phyloP scores from a whole-genome alignment of 1,284 basidiomycete species.

The Vanrija pseudolonga region DNA sequence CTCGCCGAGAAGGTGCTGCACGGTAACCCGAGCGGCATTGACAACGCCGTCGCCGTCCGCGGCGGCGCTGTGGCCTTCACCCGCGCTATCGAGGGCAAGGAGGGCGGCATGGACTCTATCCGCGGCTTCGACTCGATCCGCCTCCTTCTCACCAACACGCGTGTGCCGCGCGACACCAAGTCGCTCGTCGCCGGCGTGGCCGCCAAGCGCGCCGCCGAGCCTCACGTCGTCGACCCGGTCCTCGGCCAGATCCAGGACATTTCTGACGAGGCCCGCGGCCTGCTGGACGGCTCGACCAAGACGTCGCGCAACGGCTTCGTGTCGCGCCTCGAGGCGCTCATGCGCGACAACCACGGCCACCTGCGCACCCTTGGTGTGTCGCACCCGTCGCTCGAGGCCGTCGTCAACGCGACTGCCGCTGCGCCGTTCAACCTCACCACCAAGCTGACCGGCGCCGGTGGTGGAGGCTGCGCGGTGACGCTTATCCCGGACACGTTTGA shows the following conservation, averaged over 20 bases:
- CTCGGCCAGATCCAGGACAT: conserved; percentile 75
- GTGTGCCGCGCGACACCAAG: conserved; percentile 90
- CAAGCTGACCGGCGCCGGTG: conserved; percentile 99
- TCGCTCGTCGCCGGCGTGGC: conserved; percentile 81
- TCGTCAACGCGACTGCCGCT: conserved; percentile 65
- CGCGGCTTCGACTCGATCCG: conserved; percentile 73
- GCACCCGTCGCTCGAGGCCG: conserved; percentile 80
- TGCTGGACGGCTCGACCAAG: conserved; percentile 60
- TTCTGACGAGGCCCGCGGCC: conserved; percentile 69
- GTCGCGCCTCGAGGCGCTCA: conserved; percentile 54
- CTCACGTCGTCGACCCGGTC: conserved; percentile 68
- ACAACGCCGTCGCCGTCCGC: conserved; percentile 90
- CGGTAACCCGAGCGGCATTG: conserved; percentile 95
- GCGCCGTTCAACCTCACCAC: conserved; percentile 72
- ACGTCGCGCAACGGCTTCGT: conserved; percentile 60
- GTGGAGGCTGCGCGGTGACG: conserved; percentile 95
- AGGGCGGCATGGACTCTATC: conserved; percentile 77
- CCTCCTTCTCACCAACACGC: conserved; percentile 90
- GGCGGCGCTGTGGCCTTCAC: conserved; percentile 93
- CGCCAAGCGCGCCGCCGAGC: conserved; percentile 58
- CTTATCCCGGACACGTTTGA: conserved; percentile 84
- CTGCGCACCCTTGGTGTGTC: conserved; percentile 89
- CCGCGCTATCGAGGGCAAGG: conserved; percentile 69
- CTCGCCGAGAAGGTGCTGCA: conserved; percentile 94
- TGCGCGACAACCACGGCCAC: conserved; percentile 83